Conservation (phyloP, 352 stramenopile genomes). For the Phytophthora agathidicida region DNA sequence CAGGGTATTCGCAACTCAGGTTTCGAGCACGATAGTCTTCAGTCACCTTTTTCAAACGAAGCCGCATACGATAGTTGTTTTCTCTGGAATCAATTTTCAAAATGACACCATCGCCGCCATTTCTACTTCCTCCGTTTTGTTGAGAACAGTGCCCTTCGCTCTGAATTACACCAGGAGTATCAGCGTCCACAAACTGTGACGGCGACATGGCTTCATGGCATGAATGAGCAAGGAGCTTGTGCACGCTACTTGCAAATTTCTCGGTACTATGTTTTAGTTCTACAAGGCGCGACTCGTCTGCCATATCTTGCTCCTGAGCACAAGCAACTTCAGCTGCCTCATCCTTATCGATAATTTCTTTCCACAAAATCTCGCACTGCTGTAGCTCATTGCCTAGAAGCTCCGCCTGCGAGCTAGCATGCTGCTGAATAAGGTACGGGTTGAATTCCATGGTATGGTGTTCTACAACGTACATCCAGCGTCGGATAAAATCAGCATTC, state of each 20-base stretch:
- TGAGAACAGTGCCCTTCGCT: not conserved
- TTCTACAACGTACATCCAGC: slow-evolving; percentile 52
- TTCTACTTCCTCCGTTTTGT: not conserved
- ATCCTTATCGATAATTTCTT: slow-evolving; percentile 52
- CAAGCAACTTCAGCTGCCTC: slow-evolving; percentile 34
- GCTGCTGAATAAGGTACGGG: slow-evolving; percentile 64
- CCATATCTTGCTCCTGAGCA: slow-evolving; percentile 32
- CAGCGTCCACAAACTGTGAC: slow-evolving; percentile 10
- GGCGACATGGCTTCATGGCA: slow-evolving; percentile 9
- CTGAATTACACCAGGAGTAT: not conserved
- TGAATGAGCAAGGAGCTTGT: slow-evolving; percentile 65
- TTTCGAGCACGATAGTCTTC: slow-evolving; percentile 74
- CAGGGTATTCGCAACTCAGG: slow-evolving; percentile 65
- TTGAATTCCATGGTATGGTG: slow-evolving; percentile 69
- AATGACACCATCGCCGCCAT: slow-evolving; percentile 36
- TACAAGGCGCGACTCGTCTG: slow-evolving; percentile 52
- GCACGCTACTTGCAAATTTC: slow-evolving; percentile 79
- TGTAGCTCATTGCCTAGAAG: slow-evolving; percentile 55
- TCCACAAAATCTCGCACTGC: slow-evolving; percentile 61
- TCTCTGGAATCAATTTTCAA: slow-evolving; percentile 75
- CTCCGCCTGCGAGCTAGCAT: slow-evolving; percentile 55
- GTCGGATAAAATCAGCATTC: slow-evolving; percentile 49
- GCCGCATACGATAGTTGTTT: slow-evolving; percentile 77
- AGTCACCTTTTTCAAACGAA: slow-evolving; percentile 67
- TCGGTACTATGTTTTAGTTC: slow-evolving; percentile 74